Base-by-base conservation (phyloP, 176 grass and related monocot species). In the Hyparrhenia diplandra region DNA sequence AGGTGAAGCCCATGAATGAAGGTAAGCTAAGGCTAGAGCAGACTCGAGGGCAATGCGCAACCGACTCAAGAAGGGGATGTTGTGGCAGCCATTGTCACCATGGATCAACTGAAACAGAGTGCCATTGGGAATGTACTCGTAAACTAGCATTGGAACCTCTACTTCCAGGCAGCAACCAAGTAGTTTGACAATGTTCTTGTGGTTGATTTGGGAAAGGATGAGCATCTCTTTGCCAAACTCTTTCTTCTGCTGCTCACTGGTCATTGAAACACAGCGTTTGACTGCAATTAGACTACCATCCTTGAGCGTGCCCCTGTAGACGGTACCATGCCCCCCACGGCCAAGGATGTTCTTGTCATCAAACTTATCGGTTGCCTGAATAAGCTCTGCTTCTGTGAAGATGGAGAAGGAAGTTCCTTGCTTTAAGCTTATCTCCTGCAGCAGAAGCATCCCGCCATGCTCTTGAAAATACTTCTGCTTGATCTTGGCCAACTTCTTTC, bases 171-270 rank as follows among this genome's bases (percentile, higher is more conserved):
- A 88, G 28, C 71, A 88, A 0, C 80, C 86, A 0, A 84, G 21
- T 55, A 88, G 80, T 18, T 88, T 79, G 6, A 84, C 80, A 3
- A 88, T 74, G n/a, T 88, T 88, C n/a, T 67, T 88, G 55, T 88
- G 86, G 73, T 78, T 84, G 13, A 80, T 71, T 51, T 84, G 80
- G 23, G n/a, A 88, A 4, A 84, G 43, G 18, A 88, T 84, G 20
- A 88, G 10, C 81, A 88, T 69, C 40, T 85, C 81, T 21, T 84
- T 80, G 14, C 67, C 66, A 0, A 84, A 88, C 23, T 88, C 71
- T 3, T 77, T 45, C 30, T 88, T 66, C 72, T 88, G 63, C 8
- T 65, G 37, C 29, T 80, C 67, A 13, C 46, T 18, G 0, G 59
- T 75, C 46, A 74, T 47, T 0, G 55, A 79, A 21, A 67, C 25